Evolutionary conservation across 2,329 filamentous ascomycete species (phyloP).

Genomic region (Arthrobotrys sinensis): DNA sequence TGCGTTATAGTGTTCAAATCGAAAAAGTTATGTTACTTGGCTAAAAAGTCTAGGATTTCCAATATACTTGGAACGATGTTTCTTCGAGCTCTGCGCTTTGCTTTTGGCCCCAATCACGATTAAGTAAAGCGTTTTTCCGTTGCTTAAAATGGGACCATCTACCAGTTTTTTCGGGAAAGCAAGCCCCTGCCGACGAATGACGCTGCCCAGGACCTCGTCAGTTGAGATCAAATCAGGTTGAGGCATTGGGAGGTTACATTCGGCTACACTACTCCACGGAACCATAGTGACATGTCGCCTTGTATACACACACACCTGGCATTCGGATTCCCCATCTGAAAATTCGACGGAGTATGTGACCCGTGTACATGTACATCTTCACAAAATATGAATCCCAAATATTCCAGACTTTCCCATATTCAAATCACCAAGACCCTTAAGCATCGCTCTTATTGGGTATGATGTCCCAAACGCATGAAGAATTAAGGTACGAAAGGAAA

Average conservation of each 20-base stretch:
- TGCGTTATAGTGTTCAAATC: background rate
- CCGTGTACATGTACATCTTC: background rate
- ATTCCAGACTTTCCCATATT: conserved; percentile 1
- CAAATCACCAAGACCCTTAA: background rate
- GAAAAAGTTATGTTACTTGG: conserved; percentile 12
- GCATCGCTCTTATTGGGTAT: conserved; percentile 11
- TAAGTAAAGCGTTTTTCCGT: conserved; percentile 46
- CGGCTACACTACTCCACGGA: conserved; percentile 41
- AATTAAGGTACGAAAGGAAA: conserved; percentile 18
- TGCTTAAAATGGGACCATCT: conserved; percentile 52
- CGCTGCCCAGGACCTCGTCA: conserved; percentile 36
- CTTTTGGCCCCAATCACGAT: conserved; percentile 5
- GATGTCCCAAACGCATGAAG: conserved; percentile 14
- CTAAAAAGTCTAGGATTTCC: conserved; percentile 11
- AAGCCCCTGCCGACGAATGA: conserved; percentile 54
- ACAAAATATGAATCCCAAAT: background rate
- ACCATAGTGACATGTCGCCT: conserved; percentile 39
- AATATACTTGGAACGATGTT: conserved; percentile 31
- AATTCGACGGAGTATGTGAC: conserved; percentile 11
- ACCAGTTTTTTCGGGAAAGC: conserved; percentile 49
- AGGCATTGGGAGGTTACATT: conserved; percentile 58
- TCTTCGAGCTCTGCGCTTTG: conserved; percentile 29
- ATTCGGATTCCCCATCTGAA: conserved; percentile 31
- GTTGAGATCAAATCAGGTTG: conserved; percentile 41
- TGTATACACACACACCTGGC: conserved; percentile 20